Percentiles rank a stretch among this genome's conserved stretches.
Conservation (phyloP, 169 alveolate species). For the Eimeria praecox region DNA sequence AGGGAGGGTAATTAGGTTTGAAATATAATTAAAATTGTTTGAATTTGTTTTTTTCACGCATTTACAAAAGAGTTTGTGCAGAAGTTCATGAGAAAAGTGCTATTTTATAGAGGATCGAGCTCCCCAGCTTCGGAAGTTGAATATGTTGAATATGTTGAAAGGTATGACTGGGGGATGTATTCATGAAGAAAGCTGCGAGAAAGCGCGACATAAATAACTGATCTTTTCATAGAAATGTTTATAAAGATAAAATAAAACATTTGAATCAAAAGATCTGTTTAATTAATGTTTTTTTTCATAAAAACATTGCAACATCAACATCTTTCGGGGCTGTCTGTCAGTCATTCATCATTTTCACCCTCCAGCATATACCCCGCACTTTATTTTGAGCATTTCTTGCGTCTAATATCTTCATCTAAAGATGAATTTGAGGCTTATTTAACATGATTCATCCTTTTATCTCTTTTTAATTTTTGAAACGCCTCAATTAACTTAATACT, state of each 20-base stretch:
- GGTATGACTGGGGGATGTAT: background rate
- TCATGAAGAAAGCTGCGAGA: background rate
- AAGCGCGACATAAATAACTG: background rate
- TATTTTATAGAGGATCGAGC: background rate
- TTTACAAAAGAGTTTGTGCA: background rate
- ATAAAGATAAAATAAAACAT: too few species aligned
- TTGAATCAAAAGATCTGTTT: background rate
- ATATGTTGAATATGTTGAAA: background rate
- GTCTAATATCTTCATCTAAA: background rate
- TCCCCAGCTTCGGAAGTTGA: too few species aligned
- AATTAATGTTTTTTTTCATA: too few species aligned
- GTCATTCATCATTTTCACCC: constrained; percentile 2
- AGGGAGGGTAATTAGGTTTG: background rate
- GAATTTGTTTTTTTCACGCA: background rate
- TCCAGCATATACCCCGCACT: constrained; percentile 15
- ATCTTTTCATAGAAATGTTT: too few species aligned
- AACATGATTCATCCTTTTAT: background rate
- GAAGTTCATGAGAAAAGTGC: background rate
- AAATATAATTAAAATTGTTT: too few species aligned
- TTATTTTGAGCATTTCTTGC: background rate
- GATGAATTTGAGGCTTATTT: background rate
- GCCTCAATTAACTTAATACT: too few species aligned
- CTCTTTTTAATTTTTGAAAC: background rate
- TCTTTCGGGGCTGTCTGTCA: constrained; percentile 2
- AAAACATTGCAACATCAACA: background rate